phyloP scores from a whole-genome alignment of 2,329 filamentous ascomycete species.

The Lasiodiplodia citricola region DNA sequence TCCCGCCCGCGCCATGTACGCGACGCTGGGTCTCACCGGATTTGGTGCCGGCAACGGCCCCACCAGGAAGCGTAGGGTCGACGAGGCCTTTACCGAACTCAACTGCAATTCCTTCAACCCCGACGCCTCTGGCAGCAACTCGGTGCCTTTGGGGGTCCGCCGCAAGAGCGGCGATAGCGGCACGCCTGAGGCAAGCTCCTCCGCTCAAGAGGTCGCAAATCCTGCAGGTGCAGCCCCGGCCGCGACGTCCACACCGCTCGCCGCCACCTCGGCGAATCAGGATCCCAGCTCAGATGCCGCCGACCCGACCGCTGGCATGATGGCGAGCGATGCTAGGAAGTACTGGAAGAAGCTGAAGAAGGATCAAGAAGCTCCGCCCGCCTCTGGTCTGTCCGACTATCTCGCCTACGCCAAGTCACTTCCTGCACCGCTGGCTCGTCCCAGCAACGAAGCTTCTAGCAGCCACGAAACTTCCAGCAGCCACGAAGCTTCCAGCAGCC shows the following conservation, averaged over 20 bases:
- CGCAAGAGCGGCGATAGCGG: constrained; percentile 37
- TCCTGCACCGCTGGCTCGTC: constrained; percentile 5
- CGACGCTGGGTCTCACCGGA: constrained; percentile 74
- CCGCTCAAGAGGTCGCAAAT: neutral
- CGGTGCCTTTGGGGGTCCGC: constrained; percentile 20
- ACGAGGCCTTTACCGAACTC: constrained; percentile 56
- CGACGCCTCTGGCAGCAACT: constrained; percentile 5
- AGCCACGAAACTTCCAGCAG: too few relatives aligned
- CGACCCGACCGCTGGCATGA: constrained; percentile 16
- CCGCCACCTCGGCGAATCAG: constrained; percentile 6
- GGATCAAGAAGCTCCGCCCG: constrained; percentile 28
- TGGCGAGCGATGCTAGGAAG: constrained; percentile 3
- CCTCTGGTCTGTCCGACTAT: constrained; percentile 40
- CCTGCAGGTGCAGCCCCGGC: constrained; percentile 8
- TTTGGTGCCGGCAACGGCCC: constrained; percentile 74
- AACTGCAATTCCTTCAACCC: neutral
- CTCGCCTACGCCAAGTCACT: constrained; percentile 34
- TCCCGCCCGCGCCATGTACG: constrained; percentile 64
- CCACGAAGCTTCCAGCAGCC: neutral
- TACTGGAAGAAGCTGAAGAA: constrained; percentile 27
- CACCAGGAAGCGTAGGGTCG: constrained; percentile 70
- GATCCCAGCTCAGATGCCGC: neutral
- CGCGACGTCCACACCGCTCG: constrained; percentile 6
- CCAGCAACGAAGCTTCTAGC: constrained; percentile 5
- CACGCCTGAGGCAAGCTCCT: constrained; percentile 32